A percentile compares a stretch with the other conserved stretches of the same genome.
Evolutionary conservation across 106 monocot species (phyloP).

Genomic region (Dendrobium catenatum): DNA sequence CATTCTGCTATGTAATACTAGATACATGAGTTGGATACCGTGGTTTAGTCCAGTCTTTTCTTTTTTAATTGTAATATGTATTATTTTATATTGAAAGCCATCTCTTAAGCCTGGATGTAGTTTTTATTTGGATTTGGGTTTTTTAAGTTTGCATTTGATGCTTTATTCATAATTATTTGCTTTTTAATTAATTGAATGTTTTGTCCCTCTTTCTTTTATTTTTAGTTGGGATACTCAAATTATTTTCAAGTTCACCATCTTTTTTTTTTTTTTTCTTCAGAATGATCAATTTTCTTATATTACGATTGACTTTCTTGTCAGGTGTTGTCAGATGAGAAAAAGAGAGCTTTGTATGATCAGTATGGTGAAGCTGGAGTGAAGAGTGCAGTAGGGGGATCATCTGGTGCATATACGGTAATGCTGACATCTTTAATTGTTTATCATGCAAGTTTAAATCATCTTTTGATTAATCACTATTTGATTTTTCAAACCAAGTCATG

Average conservation of each 20-base stretch:
- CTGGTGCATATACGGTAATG: conserved; percentile 82
- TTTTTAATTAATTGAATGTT: neutral
- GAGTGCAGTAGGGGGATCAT: conserved; percentile 65
- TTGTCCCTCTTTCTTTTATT: neutral
- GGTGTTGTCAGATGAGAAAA: conserved; percentile 97
- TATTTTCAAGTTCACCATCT: neutral
- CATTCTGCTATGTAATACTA: neutral
- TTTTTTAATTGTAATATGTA: neutral
- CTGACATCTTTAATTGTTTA: neutral
- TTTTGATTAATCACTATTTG: neutral
- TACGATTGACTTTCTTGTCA: conserved; percentile 19
- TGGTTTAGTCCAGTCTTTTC: neutral
- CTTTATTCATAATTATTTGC: neutral
- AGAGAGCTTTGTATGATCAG: conserved; percentile 87
- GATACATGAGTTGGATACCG: neutral
- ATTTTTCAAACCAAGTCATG: conserved; percentile 1
- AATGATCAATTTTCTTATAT: neutral
- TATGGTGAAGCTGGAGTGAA: conserved; percentile 97
- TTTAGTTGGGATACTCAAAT: neutral
- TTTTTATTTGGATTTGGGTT: conserved; percentile 1
- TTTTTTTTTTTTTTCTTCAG: neutral
- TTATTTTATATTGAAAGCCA: neutral
- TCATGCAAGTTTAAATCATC: neutral
- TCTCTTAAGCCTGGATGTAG: neutral
- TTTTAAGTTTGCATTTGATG: neutral